A percentile compares a stretch with the other conserved stretches of the same genome.
Conservation (phyloP, 2,329 filamentous ascomycete species). For the Colletotrichum falcatum region DNA sequence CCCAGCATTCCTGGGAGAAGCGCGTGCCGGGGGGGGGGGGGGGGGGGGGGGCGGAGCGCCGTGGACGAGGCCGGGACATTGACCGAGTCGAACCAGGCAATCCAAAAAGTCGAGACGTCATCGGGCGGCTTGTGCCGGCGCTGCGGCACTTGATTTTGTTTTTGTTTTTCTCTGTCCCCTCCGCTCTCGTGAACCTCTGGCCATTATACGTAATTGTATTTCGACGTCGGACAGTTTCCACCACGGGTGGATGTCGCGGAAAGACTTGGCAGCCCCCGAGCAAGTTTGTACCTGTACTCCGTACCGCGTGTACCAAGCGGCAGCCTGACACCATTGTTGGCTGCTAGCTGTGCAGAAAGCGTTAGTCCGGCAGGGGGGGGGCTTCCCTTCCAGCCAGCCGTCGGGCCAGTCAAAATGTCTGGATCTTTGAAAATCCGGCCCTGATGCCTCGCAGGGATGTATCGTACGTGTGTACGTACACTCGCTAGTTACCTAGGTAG, state of each 20-base stretch:
- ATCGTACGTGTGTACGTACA: background rate
- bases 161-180: rapidly evolving
- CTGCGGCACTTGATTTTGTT: slow-evolving; percentile 13
- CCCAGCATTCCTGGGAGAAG: background rate
- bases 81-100: slow-evolving; percentile 29
- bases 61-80: slow-evolving; percentile 5
- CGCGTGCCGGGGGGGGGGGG: too few species aligned
- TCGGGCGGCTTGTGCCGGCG: slow-evolving; percentile 28
- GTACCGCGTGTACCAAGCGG: background rate
- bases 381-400: too few species aligned
- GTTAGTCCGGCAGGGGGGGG: background rate
- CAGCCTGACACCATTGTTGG: slow-evolving; percentile 12
- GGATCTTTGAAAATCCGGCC: slow-evolving; percentile 38
- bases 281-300: too few species aligned
- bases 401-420: slow-evolving; percentile 19
- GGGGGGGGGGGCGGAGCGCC: too few species aligned
- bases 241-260: slow-evolving; percentile 18
- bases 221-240: slow-evolving; percentile 38
- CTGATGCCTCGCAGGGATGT: slow-evolving; percentile 31
- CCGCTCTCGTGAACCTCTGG: slow-evolving; percentile 8
- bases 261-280: slow-evolving; percentile 25
- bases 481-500: too few species aligned
- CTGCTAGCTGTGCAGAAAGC: slow-evolving; percentile 23
- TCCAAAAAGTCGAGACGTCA: slow-evolving; percentile 23
- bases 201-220: slow-evolving; percentile 38